These are phyloP conservation scores for Cokeromyces recurvatus DNA, from an alignment of 371 early-diverging fungal species.

Conservation along the genomic window DNA sequence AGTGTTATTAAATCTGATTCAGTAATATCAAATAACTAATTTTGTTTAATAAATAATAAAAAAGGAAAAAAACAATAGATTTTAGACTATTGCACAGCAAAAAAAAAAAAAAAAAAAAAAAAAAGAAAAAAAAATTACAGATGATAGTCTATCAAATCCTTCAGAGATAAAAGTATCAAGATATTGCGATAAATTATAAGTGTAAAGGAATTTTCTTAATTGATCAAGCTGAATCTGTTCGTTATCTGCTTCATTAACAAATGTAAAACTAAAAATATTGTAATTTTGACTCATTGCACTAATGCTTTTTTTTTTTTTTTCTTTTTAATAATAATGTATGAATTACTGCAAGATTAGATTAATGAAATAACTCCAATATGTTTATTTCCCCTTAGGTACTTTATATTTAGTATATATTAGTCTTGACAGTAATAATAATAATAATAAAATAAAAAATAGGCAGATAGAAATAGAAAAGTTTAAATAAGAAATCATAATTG, in stretches of 20 bases:
- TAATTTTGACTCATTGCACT: too few species aligned
- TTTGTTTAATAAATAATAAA: neutral
- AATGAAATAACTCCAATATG: too few species aligned
- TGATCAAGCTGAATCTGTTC: conserved; percentile 9
- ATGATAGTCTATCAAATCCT: conserved; percentile 31
- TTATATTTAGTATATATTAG: too few species aligned
- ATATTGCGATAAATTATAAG: conserved; percentile 24
- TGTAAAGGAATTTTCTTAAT: conserved; percentile 18
- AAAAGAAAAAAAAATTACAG: conserved; percentile 16
- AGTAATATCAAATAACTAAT: conserved; percentile 41
- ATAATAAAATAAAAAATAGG: too few species aligned
- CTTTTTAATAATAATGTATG: neutral
- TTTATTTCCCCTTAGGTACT: too few species aligned
- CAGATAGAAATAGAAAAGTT: too few species aligned
- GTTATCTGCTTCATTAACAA: too few species aligned
- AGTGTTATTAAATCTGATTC: conserved; percentile 41
- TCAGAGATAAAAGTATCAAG: conserved; percentile 25
- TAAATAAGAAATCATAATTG: too few species aligned
- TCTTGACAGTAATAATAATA: too few species aligned
- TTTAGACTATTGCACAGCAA: neutral
- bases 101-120: too few species aligned
- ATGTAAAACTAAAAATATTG: too few species aligned
- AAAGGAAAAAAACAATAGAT: neutral
- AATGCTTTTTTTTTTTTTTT: neutral
- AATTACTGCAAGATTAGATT: too few species aligned